phyloP scores from a whole-genome alignment of 352 stramenopile species.

The Blastocystis sp. region DNA sequence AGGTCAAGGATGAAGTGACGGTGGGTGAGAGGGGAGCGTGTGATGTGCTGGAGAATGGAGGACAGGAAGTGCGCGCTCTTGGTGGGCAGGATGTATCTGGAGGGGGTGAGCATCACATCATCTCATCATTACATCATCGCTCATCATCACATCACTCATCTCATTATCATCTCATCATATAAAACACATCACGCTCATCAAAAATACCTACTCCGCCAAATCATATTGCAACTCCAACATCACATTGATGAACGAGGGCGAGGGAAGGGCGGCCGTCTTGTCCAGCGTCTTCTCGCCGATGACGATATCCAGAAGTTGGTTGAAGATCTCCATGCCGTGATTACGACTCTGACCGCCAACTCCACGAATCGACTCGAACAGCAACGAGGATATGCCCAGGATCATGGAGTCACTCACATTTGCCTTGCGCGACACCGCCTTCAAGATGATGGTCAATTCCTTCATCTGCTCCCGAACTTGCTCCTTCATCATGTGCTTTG shows the following conservation, averaged over 20 bases:
- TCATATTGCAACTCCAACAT: slow-evolving; percentile 50
- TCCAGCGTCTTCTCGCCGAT: slow-evolving; percentile 13
- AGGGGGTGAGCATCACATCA: background rate
- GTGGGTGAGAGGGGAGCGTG: background rate
- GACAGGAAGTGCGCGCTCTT: slow-evolving; percentile 17
- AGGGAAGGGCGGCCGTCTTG: background rate
- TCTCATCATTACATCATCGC: too few relatives aligned
- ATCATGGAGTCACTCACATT: slow-evolving; percentile 51
- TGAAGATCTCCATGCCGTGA: slow-evolving; percentile 35
- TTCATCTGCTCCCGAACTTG: slow-evolving; percentile 59
- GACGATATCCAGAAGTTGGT: slow-evolving; percentile 9
- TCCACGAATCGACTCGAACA: slow-evolving; percentile 68
- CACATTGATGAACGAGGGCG: background rate
- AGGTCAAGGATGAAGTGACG: background rate
- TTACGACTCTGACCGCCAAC: slow-evolving; percentile 33
- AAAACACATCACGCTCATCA: background rate
- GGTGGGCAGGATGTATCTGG: background rate
- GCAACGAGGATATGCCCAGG: slow-evolving; percentile 56
- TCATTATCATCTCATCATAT: too few relatives aligned
- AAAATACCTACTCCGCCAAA: slow-evolving; percentile 32
- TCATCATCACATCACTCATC: too few relatives aligned
- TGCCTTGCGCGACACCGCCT: slow-evolving; percentile 41
- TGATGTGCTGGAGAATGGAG: background rate
- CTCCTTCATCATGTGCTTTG: background rate
- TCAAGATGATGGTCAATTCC: slow-evolving; percentile 44